Percentiles rank a stretch among this genome's conserved stretches.
These are phyloP conservation scores for Trichosporon inkin DNA, from an alignment of 1,284 basidiomycete species.

Conservation along the genomic window DNA sequence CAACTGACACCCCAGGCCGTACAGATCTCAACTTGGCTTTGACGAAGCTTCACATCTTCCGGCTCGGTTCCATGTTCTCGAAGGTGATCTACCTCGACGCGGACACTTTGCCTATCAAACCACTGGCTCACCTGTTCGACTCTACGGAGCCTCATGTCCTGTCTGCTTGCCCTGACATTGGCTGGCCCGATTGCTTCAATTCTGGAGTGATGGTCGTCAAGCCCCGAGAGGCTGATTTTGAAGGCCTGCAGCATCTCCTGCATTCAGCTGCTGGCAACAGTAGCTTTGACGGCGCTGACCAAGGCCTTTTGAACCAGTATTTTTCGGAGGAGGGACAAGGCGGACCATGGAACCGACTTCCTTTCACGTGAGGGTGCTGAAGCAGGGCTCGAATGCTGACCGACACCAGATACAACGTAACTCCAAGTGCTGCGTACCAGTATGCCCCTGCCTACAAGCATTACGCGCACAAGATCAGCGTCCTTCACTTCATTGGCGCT, in stretches of 20 bases:
- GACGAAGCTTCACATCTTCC: slow-evolving; percentile 93
- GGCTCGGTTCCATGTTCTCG: slow-evolving; percentile 70
- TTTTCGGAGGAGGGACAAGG: slow-evolving; percentile 59
- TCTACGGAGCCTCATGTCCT: slow-evolving; percentile 51
- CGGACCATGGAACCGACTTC: slow-evolving; percentile 79
- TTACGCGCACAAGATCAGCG: slow-evolving; percentile 80
- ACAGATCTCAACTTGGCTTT: slow-evolving; percentile 85
- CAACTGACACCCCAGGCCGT: slow-evolving; percentile 61
- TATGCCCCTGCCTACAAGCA: slow-evolving; percentile 94
- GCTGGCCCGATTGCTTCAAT: slow-evolving; percentile 99
- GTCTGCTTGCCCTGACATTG: slow-evolving; percentile 88
- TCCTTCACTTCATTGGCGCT: slow-evolving; percentile 89
- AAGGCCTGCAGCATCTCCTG: slow-evolving; percentile 57
- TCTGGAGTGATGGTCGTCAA: slow-evolving; percentile 85
- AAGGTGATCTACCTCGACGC: slow-evolving; percentile 95
- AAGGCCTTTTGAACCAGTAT: slow-evolving; percentile 93
- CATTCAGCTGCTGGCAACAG: slow-evolving; percentile 55
- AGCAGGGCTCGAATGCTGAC: background rate
- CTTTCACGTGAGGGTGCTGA: slow-evolving; percentile 61
- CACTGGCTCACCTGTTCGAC: slow-evolving; percentile 81
- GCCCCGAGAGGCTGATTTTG: slow-evolving; percentile 79
- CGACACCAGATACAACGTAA: slow-evolving; percentile 72
- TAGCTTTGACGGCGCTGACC: slow-evolving; percentile 95
- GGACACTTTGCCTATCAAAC: slow-evolving; percentile 83
- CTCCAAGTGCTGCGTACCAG: slow-evolving; percentile 95